Conservation (phyloP, 75 land plant species). For the Isoetes taiwanensis region DNA sequence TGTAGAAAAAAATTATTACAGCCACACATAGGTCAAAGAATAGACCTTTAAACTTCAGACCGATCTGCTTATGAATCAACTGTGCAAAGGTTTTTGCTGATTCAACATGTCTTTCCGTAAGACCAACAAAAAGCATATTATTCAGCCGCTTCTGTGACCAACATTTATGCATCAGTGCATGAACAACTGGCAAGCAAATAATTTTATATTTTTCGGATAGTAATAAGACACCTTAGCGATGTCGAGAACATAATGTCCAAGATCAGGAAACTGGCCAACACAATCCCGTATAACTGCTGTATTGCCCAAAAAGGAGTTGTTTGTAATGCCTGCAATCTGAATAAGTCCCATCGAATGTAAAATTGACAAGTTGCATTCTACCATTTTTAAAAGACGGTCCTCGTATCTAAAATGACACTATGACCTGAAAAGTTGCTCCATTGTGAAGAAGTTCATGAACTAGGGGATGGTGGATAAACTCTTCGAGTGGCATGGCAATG, state of each 20-base stretch:
- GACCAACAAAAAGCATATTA: conserved; percentile 4
- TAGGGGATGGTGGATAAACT: conserved; percentile 6
- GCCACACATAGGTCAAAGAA: too few relatives aligned
- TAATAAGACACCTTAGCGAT: neutral
- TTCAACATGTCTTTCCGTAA: conserved; percentile 6
- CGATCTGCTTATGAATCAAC: too few relatives aligned
- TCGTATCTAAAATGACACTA: too few relatives aligned
- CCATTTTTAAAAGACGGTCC: neutral
- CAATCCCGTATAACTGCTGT: conserved; percentile 3
- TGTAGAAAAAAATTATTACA: too few relatives aligned
- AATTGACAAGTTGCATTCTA: too few relatives aligned
- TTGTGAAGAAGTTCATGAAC: conserved; percentile 7
- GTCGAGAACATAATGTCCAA: conserved; percentile 1
- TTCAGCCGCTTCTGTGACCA: neutral
- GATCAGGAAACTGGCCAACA: neutral
- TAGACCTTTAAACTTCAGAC: too few relatives aligned
- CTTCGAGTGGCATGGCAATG: conserved; percentile 5
- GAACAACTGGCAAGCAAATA: too few relatives aligned
- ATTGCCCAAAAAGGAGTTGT: conserved; percentile 3
- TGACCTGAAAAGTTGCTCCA: conserved; percentile 10
- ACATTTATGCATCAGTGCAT: too few relatives aligned
- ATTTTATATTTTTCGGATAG: too few relatives aligned
- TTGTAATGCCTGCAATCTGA: conserved; percentile 9
- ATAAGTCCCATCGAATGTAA: too few relatives aligned
- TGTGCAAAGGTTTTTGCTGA: conserved; percentile 4